Evolutionary conservation across 257 asterid genomes (phyloP).

Genomic region (Solanum ossicruentum): DNA sequence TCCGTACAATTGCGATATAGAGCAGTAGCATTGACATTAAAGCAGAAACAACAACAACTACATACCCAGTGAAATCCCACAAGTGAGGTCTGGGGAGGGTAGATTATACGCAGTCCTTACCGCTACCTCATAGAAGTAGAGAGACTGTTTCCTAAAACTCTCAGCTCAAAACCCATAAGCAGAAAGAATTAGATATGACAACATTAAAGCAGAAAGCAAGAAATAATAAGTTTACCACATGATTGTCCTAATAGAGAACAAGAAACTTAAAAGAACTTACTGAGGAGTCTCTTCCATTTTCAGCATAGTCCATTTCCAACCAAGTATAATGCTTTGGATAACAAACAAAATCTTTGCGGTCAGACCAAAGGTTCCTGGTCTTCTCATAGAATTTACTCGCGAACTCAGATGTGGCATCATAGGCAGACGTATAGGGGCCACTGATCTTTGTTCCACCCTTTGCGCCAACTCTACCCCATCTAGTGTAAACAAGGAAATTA

Average conservation of each 20-base stretch:
- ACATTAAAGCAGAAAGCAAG: neutral
- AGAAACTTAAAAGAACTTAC: constrained; percentile 35
- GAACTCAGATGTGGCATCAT: constrained; percentile 47
- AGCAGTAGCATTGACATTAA: neutral
- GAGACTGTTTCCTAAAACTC: too few relatives aligned
- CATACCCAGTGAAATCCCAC: too few relatives aligned
- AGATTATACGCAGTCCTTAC: too few relatives aligned
- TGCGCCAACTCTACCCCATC: constrained; percentile 99
- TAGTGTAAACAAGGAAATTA: constrained; percentile 51
- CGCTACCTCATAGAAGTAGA: too few relatives aligned
- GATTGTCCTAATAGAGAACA: constrained; percentile 1
- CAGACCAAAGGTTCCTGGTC: constrained; percentile 54
- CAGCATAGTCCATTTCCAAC: constrained; percentile 92
- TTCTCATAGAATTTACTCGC: constrained; percentile 62
- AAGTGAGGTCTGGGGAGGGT: too few relatives aligned
- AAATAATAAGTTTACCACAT: neutral
- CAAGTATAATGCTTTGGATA: constrained; percentile 53
- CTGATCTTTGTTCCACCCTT: constrained; percentile 64
- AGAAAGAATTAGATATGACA: too few relatives aligned
- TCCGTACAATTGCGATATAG: neutral
- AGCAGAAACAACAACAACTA: too few relatives aligned
- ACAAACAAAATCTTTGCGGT: constrained; percentile 49
- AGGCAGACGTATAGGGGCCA: constrained; percentile 46
- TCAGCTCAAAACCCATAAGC: too few relatives aligned
- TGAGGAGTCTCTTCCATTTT: constrained; percentile 30